These are phyloP conservation scores for Chaetomium cochliodes DNA, from an alignment of 495 filamentous ascomycete species.

Conservation along the genomic window DNA sequence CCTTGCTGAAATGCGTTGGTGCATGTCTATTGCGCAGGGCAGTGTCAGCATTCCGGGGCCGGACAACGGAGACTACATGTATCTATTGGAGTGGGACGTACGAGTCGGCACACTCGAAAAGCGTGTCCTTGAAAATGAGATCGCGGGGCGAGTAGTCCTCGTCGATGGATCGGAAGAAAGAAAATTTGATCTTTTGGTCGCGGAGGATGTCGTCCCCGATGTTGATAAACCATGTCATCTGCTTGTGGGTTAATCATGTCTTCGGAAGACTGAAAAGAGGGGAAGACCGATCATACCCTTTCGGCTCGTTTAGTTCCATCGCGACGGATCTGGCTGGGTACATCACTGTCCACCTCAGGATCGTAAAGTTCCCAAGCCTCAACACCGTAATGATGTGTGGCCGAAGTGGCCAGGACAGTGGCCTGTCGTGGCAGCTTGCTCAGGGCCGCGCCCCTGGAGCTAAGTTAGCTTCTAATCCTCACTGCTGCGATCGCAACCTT, in stretches of 20 bases:
- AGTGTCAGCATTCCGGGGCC: neutral
- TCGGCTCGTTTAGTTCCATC: neutral
- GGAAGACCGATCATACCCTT: neutral
- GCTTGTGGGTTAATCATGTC: neutral
- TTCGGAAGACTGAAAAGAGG: neutral
- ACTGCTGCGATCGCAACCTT: too few relatives aligned
- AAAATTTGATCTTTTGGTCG: neutral
- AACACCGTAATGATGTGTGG: neutral
- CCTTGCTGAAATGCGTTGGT: neutral
- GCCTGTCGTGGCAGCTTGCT: neutral
- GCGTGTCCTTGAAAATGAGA: neutral
- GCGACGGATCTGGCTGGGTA: neutral
- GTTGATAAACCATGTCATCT: slow-evolving; percentile 8
- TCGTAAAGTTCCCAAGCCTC: neutral
- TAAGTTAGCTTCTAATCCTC: neutral
- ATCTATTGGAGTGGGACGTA: neutral
- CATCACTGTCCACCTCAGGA: neutral
- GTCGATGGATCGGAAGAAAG: neutral
- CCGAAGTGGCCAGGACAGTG: neutral
- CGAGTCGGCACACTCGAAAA: neutral
- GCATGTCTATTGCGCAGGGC: neutral
- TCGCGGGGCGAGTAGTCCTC: neutral
- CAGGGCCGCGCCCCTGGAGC: neutral
- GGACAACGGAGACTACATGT: neutral
- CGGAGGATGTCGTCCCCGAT: neutral